Evolutionary conservation across 1,139 yeast species (phyloP), one percentile per base, ranked within the genome.

Genomic region (Debaryomyces subglobosus): DNA sequence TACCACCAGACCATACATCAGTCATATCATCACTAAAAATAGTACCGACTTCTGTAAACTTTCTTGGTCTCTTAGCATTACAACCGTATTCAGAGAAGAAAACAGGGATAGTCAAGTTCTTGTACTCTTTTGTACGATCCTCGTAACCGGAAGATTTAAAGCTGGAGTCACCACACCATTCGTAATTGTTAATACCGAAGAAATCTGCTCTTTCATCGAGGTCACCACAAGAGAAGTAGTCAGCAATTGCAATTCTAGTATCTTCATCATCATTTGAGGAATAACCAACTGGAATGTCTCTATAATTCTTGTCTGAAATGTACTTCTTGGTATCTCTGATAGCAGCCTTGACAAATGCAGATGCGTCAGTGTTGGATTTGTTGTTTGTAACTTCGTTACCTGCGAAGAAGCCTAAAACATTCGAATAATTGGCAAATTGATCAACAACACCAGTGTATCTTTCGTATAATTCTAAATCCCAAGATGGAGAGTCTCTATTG

Each of bases 281-380:
- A 68, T 91, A 92, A 45, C 97, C 98, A 38, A 92, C 95, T 3
- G 96, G 97, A 50, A 91, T 86, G 9, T 76, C 64, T 67, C 97
- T 82, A 63, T 86, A 81, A 21, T 85, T 72, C 55, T 64, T 59
- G 49, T 79, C 74, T 13, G 77, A 70, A 53, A 92, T 89, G 67
- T 92, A 91, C 58, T 83, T 82, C 70, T 89, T 91, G 78, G 88
- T 85, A 67, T 92, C 98, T 68, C 98, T 85, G 59, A 89, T 85
- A 32, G 95, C 89, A 40, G 97, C 97, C 68, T 95, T 86, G 53
- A 92, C 82, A 63, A 87, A 92, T 3, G 97, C 96, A 33, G 95
- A 82, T 21, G 79, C 74, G 49, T 65, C 75, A 37, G 80, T 72
- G 67, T 92, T 91, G 33, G 68, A 53, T 16, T 59, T 61, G 47